Evolutionary conservation across 805 yeast species (phyloP), one percentile per base, ranked within the genome.

Genomic region (Tetrapisispora arboricola): DNA sequence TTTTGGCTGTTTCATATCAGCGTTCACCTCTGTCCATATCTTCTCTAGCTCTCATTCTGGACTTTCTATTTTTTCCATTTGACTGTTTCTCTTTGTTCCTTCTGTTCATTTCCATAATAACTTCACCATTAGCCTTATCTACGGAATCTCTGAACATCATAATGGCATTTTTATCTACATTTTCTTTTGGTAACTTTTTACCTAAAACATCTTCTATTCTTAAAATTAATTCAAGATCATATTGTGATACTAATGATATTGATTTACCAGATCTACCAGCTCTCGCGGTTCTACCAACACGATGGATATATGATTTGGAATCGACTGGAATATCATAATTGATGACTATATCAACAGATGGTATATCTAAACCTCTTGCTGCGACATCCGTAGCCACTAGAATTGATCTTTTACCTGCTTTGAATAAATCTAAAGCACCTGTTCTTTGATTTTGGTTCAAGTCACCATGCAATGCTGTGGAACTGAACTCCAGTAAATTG

Each of bases 231-330:
- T 88, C 96, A 45, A 92, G 68, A 61, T 92, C 98, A 20, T 27
- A 27, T 27, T 27, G 30, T 6, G 30, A 27, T 11, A 92, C 82
- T 55, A 90, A 85, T 13, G 95, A 83, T 42, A 90, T 84, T 6
- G 96, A 85, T 35, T 90, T 96, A 59, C 98, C 98, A 39, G 77
- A 81, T 73, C 96, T 80, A 54, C 98, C 98, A 57, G 92, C 90
- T 63, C 98, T 76, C 63, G 97, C 98, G 13, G 97, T 90, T 71
- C 98, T 81, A 46, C 98, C 98, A 54, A 92, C 90, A 71, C 98
- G 79, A 67, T 90, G 98, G 63, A 92, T 75, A 59, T 92, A 92
- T 18, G 97, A 92, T 4, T 95, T 80, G 2, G 97, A 96, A 60
- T 92, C 99, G 1, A 97, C 82, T 35, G 99, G 99, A 62, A 92